Conservation (phyloP, 257 asterid genomes). For the Penstemon eatonii region DNA sequence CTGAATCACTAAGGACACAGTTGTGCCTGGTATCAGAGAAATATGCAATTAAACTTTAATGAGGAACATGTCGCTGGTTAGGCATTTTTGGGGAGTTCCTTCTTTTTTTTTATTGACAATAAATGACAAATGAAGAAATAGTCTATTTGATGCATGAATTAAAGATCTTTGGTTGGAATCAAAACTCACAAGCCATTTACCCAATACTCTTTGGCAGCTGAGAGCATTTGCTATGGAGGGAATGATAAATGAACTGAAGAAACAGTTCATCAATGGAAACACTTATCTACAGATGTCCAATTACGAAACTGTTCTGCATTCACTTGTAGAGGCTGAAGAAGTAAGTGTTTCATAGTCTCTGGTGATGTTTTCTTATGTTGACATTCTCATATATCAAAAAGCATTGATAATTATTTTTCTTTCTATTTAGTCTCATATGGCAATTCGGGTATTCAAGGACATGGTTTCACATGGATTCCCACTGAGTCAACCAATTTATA, state of each 20-base stretch:
- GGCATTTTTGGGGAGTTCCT: not conserved
- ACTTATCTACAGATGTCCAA: slow-evolving; percentile 39
- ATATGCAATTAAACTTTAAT: not conserved
- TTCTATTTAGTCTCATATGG: slow-evolving; percentile 50
- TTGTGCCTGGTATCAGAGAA: not conserved
- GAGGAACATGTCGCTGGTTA: not conserved
- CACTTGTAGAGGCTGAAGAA: slow-evolving; percentile 75
- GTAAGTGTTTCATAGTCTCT: slow-evolving; percentile 42
- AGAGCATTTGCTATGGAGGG: slow-evolving; percentile 83
- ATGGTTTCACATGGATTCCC: slow-evolving; percentile 61
- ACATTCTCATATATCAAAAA: slow-evolving; percentile 14
- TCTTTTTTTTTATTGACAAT: not conserved
- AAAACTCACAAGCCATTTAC: slow-evolving; percentile 26
- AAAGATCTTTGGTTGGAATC: slow-evolving; percentile 8
- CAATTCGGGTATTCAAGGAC: slow-evolving; percentile 59
- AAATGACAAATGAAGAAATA: not conserved
- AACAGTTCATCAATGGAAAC: slow-evolving; percentile 35
- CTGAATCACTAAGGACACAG: not conserved
- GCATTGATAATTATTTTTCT: slow-evolving; percentile 23
- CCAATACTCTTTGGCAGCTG: slow-evolving; percentile 51
- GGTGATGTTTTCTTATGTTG: slow-evolving; percentile 26
- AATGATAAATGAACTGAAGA: slow-evolving; percentile 59
- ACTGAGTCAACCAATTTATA: slow-evolving; percentile 54
- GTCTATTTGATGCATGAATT: slow-evolving; percentile 15
- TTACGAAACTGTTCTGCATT: slow-evolving; percentile 67